Evolutionary conservation across 1,284 basidiomycete species (phyloP).

Genomic region (Ustilago trichophora): DNA sequence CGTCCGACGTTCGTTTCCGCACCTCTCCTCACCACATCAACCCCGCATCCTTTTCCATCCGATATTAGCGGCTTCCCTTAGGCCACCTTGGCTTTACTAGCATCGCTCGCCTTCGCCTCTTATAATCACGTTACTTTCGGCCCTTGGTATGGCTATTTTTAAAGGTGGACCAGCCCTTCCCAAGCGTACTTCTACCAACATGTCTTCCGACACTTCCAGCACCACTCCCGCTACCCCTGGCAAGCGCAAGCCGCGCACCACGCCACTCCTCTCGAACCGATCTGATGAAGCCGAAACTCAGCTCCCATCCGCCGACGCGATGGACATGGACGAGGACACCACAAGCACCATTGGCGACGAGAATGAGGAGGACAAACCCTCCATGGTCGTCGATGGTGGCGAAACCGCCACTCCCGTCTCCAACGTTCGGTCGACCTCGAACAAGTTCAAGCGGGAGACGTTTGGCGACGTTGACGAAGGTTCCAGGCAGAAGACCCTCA

Average conservation of each 20-base stretch:
- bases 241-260: slow-evolving; percentile 14
- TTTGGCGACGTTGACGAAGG: too few species aligned
- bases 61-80: too few species aligned
- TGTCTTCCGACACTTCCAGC: neutral
- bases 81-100: too few species aligned
- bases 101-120: too few species aligned
- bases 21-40: too few species aligned
- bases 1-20: too few species aligned
- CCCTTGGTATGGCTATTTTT: slow-evolving; percentile 23
- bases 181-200: slow-evolving; percentile 7
- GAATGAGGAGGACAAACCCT: neutral
- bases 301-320: neutral
- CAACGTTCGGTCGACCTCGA: slow-evolving; percentile 11
- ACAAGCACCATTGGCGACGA: neutral
- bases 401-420: slow-evolving; percentile 5
- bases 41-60: too few species aligned
- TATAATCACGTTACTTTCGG: too few species aligned
- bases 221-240: neutral
- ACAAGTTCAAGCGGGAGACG: neutral
- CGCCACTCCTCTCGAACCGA: slow-evolving; percentile 21
- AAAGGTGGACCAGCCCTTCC: slow-evolving; percentile 29
- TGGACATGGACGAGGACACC: neutral
- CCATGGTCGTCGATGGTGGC: neutral
- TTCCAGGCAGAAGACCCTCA: slow-evolving; percentile 10
- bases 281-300: too few species aligned